phyloP scores from a whole-genome alignment of 2,329 filamentous ascomycete genomes.

The Penicillium corylophilum region DNA sequence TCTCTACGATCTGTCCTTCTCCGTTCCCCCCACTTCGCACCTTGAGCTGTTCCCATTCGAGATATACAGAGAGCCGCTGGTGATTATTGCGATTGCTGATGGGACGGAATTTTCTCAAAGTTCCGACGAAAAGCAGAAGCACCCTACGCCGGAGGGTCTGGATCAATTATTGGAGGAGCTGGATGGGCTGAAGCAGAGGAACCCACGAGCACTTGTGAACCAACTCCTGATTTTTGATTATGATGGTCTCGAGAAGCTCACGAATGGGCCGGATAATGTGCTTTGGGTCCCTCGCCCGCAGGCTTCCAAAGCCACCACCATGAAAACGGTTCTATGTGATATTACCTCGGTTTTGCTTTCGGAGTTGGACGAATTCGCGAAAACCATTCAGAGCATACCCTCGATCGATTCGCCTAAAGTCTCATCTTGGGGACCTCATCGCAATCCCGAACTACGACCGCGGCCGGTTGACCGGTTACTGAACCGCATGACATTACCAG shows the following conservation, averaged over 20 bases:
- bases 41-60: slow-evolving; percentile 84
- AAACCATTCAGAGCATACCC: slow-evolving; percentile 68
- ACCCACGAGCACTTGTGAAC: slow-evolving; percentile 74
- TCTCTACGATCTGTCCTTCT: slow-evolving; percentile 82
- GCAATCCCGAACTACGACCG: slow-evolving; percentile 47
- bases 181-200: slow-evolving; percentile 67
- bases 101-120: slow-evolving; percentile 62
- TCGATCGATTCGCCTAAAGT: slow-evolving; percentile 73
- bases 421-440: slow-evolving; percentile 49
- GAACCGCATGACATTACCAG: slow-evolving; percentile 79
- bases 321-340: slow-evolving; percentile 78
- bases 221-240: slow-evolving; percentile 80
- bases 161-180: slow-evolving; percentile 59
- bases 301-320: slow-evolving; percentile 71
- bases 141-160: slow-evolving; percentile 39
- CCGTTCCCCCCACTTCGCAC: slow-evolving; percentile 76
- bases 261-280: slow-evolving; percentile 61
- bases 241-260: slow-evolving; percentile 55
- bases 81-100: slow-evolving; percentile 82
- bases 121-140: slow-evolving; percentile 23
- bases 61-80: slow-evolving; percentile 78
- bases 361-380: slow-evolving; percentile 73
- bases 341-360: slow-evolving; percentile 71
- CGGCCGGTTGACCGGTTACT: slow-evolving; percentile 57
- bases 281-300: slow-evolving; percentile 67